Percentiles rank a stretch among this genome's conserved stretches.
Evolutionary conservation across 2,329 filamentous ascomycete species (phyloP).

Genomic region (Hirsutella minnesotensis): DNA sequence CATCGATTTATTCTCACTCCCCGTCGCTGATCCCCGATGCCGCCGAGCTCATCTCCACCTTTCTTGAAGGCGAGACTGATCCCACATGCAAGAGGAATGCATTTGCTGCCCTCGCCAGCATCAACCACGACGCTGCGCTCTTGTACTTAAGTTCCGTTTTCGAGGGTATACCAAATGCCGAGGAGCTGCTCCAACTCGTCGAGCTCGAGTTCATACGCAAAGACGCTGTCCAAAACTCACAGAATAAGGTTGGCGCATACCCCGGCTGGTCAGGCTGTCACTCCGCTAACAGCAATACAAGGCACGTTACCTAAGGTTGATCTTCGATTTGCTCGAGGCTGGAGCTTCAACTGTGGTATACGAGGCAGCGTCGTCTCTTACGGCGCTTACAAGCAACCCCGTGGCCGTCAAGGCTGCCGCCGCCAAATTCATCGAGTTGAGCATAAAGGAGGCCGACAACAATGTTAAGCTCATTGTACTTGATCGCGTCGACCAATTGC

Average conservation of each 20-base stretch:
- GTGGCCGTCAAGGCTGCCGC: slow-evolving; percentile 96
- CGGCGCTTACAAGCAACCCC: slow-evolving; percentile 86
- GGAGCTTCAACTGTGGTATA: slow-evolving; percentile 91
- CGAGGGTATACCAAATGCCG: slow-evolving; percentile 85
- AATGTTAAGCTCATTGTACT: slow-evolving; percentile 98
- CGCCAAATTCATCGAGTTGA: slow-evolving; percentile 89
- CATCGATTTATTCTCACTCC: slow-evolving; percentile 84
- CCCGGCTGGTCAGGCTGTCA: slow-evolving; percentile 9
- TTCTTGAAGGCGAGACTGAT: slow-evolving; percentile 84
- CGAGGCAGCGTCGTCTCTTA: slow-evolving; percentile 90
- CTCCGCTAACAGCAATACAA: slow-evolving; percentile 21
- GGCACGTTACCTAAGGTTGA: slow-evolving; percentile 84
- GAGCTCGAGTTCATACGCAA: slow-evolving; percentile 97
- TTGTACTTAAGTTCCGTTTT: slow-evolving; percentile 82
- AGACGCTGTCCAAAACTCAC: slow-evolving; percentile 85
- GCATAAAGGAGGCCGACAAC: slow-evolving; percentile 96
- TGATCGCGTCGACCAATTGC: slow-evolving; percentile 79
- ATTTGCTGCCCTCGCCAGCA: slow-evolving; percentile 79
- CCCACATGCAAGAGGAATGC: slow-evolving; percentile 96
- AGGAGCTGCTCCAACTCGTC: slow-evolving; percentile 84
- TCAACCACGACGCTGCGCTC: slow-evolving; percentile 87
- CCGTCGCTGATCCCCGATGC: slow-evolving; percentile 91
- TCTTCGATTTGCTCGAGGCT: slow-evolving; percentile 92
- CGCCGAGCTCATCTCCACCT: slow-evolving; percentile 78
- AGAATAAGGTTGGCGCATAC: slow-evolving; percentile 63